A percentile compares a stretch with the other conserved stretches of the same genome.
Evolutionary conservation across 257 asterid species (phyloP).

Genomic region (Rubia yunnanensis): DNA sequence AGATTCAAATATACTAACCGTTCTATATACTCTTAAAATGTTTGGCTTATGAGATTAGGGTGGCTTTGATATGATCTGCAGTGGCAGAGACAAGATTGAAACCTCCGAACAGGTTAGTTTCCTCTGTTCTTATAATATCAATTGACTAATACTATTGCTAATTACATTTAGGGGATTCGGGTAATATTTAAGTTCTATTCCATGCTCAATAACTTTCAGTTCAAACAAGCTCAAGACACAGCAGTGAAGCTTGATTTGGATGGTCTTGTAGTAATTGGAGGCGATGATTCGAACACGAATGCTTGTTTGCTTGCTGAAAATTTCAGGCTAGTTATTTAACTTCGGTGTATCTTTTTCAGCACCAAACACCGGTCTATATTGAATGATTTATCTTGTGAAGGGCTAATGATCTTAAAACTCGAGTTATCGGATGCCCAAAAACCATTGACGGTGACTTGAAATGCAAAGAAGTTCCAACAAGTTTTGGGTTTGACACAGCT

Average conservation of each 20-base stretch:
- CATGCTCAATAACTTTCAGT: constrained; percentile 35
- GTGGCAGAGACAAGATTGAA: constrained; percentile 99
- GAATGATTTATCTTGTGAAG: constrained; percentile 29
- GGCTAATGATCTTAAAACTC: constrained; percentile 74
- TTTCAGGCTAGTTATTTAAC: constrained; percentile 36
- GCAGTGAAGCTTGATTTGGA: constrained; percentile 83
- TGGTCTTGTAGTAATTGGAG: constrained; percentile 89
- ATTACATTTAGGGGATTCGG: not conserved
- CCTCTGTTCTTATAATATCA: constrained; percentile 1
- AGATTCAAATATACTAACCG: not conserved
- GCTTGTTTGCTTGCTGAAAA: constrained; percentile 97
- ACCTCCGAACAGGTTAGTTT: constrained; percentile 79
- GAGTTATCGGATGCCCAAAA: constrained; percentile 96
- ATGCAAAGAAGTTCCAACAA: constrained; percentile 84
- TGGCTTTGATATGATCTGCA: constrained; percentile 98
- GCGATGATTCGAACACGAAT: constrained; percentile 98
- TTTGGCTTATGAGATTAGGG: constrained; percentile 42
- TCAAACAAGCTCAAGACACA: constrained; percentile 91
- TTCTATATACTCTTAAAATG: not conserved
- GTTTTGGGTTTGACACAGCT: constrained; percentile 99
- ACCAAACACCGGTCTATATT: not conserved
- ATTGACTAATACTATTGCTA: not conserved
- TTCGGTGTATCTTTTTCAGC: not conserved
- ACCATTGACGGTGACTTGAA: constrained; percentile 98
- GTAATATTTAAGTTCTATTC: constrained; percentile 2